Conservation (phyloP, 345 rosid genomes). For the Limnanthes douglasii region DNA sequence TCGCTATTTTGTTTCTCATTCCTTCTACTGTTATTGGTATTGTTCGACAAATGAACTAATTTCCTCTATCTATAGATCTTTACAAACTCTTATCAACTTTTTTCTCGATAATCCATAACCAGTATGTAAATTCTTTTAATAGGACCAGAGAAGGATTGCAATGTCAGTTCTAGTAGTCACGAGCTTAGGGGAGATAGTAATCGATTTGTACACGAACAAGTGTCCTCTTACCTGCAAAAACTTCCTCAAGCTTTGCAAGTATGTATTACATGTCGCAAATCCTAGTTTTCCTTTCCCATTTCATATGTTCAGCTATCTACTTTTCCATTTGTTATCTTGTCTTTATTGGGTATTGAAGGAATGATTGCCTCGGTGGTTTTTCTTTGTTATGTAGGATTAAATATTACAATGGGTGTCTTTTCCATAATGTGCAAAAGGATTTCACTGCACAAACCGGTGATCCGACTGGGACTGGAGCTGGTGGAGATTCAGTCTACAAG, state of each 20-base stretch:
- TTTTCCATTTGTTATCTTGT: neutral
- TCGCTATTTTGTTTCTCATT: no score
- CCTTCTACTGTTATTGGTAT: no score
- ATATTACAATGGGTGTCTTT: slow-evolving; percentile 78
- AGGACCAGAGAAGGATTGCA: no score
- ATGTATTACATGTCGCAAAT: neutral
- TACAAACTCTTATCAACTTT: no score
- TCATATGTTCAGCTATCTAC: neutral
- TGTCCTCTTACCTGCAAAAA: slow-evolving; percentile 86
- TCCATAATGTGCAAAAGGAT: slow-evolving; percentile 86
- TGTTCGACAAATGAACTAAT: no score
- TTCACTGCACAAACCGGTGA: slow-evolving; percentile 78
- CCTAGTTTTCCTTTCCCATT: neutral
- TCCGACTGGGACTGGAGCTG: slow-evolving; percentile 70
- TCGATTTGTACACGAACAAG: slow-evolving; percentile 44
- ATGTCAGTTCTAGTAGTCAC: slow-evolving; percentile 83
- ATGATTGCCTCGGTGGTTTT: no score
- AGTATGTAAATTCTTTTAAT: no score
- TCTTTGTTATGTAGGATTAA: slow-evolving; percentile 40
- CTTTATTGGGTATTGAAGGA: neutral
- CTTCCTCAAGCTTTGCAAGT: slow-evolving; percentile 97
- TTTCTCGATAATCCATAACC: no score
- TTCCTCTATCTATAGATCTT: no score
- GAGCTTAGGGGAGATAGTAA: slow-evolving; percentile 70
- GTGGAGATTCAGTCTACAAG: slow-evolving; percentile 88